Evolutionary conservation across 2,329 filamentous ascomycete species (phyloP).

Genomic region (Cordyceps militaris): DNA sequence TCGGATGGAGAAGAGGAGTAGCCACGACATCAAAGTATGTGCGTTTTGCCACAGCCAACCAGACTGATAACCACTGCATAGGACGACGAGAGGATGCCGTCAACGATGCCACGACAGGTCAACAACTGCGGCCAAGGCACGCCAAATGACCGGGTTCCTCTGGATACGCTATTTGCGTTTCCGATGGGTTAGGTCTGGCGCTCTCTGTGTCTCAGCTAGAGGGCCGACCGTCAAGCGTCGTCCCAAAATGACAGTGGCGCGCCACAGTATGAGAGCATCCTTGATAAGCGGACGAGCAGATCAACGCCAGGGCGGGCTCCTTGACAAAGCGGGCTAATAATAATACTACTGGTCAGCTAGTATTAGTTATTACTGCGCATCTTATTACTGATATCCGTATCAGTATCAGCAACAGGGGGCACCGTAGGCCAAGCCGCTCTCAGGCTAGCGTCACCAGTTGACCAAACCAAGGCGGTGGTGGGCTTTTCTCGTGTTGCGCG

Average conservation of each 20-base stretch:
- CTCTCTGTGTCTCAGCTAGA: slow-evolving; percentile 6
- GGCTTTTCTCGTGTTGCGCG: background rate
- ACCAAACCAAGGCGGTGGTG: background rate
- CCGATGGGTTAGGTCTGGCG: slow-evolving; percentile 9
- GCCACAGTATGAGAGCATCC: background rate
- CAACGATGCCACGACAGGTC: background rate
- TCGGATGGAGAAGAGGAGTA: background rate
- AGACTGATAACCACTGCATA: background rate
- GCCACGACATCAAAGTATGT: background rate
- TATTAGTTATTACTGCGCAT: background rate
- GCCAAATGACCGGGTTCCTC: background rate
- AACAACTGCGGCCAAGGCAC: background rate
- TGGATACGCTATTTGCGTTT: background rate
- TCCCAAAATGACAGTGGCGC: slow-evolving; percentile 1
- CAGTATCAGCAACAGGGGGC: background rate
- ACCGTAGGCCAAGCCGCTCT: background rate
- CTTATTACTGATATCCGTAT: background rate
- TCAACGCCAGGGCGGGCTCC: background rate
- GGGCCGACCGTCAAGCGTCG: background rate
- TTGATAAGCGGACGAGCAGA: slow-evolving; percentile 11
- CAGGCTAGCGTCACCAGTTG: background rate
- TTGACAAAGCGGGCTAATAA: background rate
- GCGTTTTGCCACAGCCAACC: background rate
- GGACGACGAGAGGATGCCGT: background rate
- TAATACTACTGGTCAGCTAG: background rate